Percentiles rank a stretch among this genome's conserved stretches.
Conservation (phyloP, 2,329 filamentous ascomycete species). For the Thelonectria rubi region DNA sequence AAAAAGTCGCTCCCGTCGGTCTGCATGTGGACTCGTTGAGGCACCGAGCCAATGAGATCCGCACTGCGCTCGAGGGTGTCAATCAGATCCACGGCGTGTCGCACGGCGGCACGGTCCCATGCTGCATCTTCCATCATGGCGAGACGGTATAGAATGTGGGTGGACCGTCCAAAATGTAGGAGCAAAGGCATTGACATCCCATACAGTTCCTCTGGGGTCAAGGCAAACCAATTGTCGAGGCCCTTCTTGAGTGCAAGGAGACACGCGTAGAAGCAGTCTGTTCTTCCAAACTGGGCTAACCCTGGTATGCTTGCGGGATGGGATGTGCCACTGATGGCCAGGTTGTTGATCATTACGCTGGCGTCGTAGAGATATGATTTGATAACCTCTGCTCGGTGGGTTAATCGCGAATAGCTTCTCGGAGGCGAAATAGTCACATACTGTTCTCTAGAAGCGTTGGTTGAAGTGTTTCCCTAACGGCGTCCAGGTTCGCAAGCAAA, state of each 20-base stretch:
- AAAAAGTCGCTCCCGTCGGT: conserved; percentile 20
- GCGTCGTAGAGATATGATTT: conserved; percentile 47
- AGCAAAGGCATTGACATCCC: conserved; percentile 41
- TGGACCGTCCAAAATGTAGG: conserved; percentile 46
- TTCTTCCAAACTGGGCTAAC: conserved; percentile 27
- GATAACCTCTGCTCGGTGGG: conserved; percentile 44
- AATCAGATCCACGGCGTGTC: conserved; percentile 47
- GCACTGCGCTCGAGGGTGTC: conserved; percentile 20
- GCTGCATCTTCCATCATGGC: conserved; percentile 48
- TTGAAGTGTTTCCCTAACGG: conserved; percentile 26
- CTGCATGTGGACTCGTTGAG: conserved; percentile 4
- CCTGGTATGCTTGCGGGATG: conserved; percentile 19
- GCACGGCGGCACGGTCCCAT: conserved; percentile 50
- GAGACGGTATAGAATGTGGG: conserved; percentile 41
- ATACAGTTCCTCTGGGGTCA: conserved; percentile 38
- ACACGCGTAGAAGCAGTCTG: conserved; percentile 43
- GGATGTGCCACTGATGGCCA: conserved; percentile 37
- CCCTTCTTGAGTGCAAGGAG: conserved; percentile 41
- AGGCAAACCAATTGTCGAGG: conserved; percentile 47
- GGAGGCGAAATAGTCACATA: conserved; percentile 29
- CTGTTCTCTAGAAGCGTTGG: conserved; percentile 41
- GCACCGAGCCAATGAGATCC: conserved; percentile 3
- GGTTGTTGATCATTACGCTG: conserved; percentile 52
- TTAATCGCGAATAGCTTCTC: not conserved
- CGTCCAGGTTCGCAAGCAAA: conserved; percentile 5